These are phyloP conservation scores for Sphaerostilbella broomeana DNA, from an alignment of 2,329 filamentous ascomycete genomes.

Conservation along the genomic window DNA sequence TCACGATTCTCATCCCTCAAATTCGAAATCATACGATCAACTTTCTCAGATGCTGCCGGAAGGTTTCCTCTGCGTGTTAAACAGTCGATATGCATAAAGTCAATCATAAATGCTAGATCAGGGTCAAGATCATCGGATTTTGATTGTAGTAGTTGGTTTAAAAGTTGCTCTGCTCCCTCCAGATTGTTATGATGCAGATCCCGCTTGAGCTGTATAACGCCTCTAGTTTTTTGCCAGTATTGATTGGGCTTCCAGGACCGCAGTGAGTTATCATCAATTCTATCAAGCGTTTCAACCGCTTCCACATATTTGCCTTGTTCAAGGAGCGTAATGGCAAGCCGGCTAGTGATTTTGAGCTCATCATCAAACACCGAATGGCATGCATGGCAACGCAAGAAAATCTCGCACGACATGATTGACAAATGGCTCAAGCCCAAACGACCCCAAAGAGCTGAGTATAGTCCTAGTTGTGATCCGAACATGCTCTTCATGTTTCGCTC, in stretches of 20 bases:
- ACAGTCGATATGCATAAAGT: constrained; percentile 46
- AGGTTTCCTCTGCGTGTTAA: constrained; percentile 43
- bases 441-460: constrained; percentile 68
- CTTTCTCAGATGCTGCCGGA: constrained; percentile 40
- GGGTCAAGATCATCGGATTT: constrained; percentile 45
- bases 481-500: constrained; percentile 66
- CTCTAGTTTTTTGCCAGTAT: constrained; percentile 61
- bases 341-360: constrained; percentile 65
- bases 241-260: constrained; percentile 74
- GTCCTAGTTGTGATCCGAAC: constrained; percentile 65
- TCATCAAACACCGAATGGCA: constrained; percentile 61
- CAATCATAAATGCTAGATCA: constrained; percentile 45
- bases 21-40: constrained; percentile 38
- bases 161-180: constrained; percentile 42
- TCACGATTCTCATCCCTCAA: constrained; percentile 42
- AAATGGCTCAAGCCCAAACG: constrained; percentile 58
- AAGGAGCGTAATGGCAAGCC: constrained; percentile 54
- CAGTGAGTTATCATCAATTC: constrained; percentile 51
- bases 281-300: constrained; percentile 42
- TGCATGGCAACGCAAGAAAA: constrained; percentile 68
- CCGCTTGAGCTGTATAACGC: constrained; percentile 57
- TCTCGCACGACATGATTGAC: constrained; percentile 58
- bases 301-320: constrained; percentile 65
- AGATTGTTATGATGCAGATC: constrained; percentile 53
- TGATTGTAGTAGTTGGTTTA: constrained; percentile 48